phyloP scores from a whole-genome alignment of 2,329 filamentous ascomycete species.

The Pleoardoris graminearum region DNA sequence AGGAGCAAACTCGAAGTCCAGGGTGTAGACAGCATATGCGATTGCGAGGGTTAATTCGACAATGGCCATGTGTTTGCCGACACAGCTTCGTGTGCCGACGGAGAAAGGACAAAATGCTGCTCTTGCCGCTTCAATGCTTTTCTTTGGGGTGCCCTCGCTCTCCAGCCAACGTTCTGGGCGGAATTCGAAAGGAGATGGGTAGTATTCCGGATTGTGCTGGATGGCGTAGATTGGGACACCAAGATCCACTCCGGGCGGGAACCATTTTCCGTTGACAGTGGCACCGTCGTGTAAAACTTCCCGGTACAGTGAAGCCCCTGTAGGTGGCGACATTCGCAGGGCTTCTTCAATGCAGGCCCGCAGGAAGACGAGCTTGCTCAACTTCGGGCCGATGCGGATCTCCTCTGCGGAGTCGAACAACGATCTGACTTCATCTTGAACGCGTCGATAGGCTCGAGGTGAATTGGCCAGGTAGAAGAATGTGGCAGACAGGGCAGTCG shows the following conservation, averaged over 20 bases:
- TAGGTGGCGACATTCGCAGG: conserved; percentile 24
- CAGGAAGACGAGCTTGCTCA: conserved; percentile 21
- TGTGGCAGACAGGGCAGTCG: neutral
- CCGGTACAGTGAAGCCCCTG: conserved; percentile 20
- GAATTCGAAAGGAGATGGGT: neutral
- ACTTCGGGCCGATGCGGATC: conserved; percentile 16
- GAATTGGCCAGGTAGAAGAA: conserved; percentile 2
- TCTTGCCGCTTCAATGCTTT: too few species aligned
- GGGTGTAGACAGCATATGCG: too few species aligned
- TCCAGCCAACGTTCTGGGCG: neutral
- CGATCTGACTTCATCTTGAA: conserved; percentile 2
- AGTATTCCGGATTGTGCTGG: conserved; percentile 17
- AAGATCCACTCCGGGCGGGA: conserved; percentile 22
- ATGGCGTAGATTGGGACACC: conserved; percentile 25
- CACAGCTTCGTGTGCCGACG: too few species aligned
- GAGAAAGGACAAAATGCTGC: too few species aligned
- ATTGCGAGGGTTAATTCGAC: too few species aligned
- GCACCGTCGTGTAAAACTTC: conserved; percentile 1
- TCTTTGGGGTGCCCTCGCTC: too few species aligned
- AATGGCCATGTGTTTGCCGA: too few species aligned
- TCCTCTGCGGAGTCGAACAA: conserved; percentile 16
- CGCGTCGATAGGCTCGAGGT: neutral
- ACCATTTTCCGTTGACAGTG: conserved; percentile 17
- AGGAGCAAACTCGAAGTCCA: too few species aligned
- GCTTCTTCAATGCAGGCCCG: conserved; percentile 27